These are phyloP conservation scores for Neofusicoccum parvum DNA, from an alignment of 2,329 filamentous ascomycete genomes.

Conservation along the genomic window DNA sequence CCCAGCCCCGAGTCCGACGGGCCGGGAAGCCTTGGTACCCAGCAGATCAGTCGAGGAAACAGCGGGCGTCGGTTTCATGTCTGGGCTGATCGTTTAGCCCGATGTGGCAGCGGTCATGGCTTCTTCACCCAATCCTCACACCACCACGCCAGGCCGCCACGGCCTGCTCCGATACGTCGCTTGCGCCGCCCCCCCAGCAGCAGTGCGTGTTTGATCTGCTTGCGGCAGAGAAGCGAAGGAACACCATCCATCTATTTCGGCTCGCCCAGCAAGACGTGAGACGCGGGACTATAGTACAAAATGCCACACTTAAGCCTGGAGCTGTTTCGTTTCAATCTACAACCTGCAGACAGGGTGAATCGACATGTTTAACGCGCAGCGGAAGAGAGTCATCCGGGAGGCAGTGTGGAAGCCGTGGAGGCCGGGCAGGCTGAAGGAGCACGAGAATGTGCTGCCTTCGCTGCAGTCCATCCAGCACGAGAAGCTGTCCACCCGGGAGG, in stretches of 20 bases:
- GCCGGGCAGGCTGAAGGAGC: neutral
- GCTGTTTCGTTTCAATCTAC: neutral
- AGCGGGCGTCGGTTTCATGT: slow-evolving; percentile 2
- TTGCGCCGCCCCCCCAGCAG: neutral
- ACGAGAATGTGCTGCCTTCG: slow-evolving; percentile 6
- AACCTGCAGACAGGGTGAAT: neutral
- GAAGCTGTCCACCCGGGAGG: neutral
- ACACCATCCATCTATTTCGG: slow-evolving; percentile 4
- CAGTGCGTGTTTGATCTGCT: slow-evolving; percentile 9
- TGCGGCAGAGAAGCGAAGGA: neutral
- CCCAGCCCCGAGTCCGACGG: neutral
- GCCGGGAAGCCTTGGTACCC: too few species aligned
- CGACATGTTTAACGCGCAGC: neutral
- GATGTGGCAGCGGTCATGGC: slow-evolving; percentile 1
- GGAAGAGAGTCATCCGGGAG: neutral
- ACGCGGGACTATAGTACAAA: slow-evolving; percentile 1
- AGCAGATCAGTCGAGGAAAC: neutral
- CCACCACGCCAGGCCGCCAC: neutral
- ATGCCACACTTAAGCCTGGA: slow-evolving; percentile 1
- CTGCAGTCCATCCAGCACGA: slow-evolving; percentile 10
- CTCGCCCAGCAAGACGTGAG: neutral
- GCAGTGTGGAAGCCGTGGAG: slow-evolving; percentile 7
- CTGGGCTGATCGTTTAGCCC: slow-evolving; percentile 1
- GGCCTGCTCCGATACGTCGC: slow-evolving; percentile 7
- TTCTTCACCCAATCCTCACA: slow-evolving; percentile 13